These are phyloP conservation scores for Lophiostoma macrostomum DNA, from an alignment of 495 filamentous ascomycete genomes.

Conservation along the genomic window DNA sequence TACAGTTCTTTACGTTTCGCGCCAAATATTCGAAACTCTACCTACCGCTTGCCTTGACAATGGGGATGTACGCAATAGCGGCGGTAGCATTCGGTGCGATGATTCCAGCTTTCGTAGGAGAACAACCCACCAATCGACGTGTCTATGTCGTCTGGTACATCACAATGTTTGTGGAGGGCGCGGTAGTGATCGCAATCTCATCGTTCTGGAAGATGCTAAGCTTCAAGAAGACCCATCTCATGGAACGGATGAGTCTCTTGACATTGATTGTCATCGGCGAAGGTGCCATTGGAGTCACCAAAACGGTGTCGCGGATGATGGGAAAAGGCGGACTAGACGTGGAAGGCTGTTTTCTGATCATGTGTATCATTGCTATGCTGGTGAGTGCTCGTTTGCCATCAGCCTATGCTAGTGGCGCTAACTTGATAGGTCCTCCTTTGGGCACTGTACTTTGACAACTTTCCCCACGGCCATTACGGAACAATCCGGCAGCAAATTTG, in stretches of 20 bases:
- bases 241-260: constrained; percentile 34
- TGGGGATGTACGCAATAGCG: constrained; percentile 14
- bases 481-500: constrained; percentile 34
- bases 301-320: constrained; percentile 31
- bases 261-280: constrained; percentile 35
- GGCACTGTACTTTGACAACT: constrained; percentile 32
- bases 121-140: background rate
- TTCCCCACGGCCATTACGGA: constrained; percentile 32
- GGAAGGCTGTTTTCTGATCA: constrained; percentile 24
- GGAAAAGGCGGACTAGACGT: constrained; percentile 27
- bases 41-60: constrained; percentile 23
- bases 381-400: constrained; percentile 11
- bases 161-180: constrained; percentile 26
- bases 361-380: constrained; percentile 32
- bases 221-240: constrained; percentile 35
- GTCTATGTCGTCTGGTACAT: constrained; percentile 33
- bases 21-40: constrained; percentile 22
- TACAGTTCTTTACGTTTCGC: constrained; percentile 11
- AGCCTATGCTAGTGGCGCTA: background rate
- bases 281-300: constrained; percentile 33
- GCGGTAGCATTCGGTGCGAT: constrained; percentile 22
- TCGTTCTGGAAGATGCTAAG: constrained; percentile 32
- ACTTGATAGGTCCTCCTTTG: constrained; percentile 25
- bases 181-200: constrained; percentile 23
- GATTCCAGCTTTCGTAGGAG: constrained; percentile 26